Evolutionary conservation across 768 basidiomycete species (phyloP), one percentile per base, ranked within the genome.

Genomic region (Lactarius sanguifluus): DNA sequence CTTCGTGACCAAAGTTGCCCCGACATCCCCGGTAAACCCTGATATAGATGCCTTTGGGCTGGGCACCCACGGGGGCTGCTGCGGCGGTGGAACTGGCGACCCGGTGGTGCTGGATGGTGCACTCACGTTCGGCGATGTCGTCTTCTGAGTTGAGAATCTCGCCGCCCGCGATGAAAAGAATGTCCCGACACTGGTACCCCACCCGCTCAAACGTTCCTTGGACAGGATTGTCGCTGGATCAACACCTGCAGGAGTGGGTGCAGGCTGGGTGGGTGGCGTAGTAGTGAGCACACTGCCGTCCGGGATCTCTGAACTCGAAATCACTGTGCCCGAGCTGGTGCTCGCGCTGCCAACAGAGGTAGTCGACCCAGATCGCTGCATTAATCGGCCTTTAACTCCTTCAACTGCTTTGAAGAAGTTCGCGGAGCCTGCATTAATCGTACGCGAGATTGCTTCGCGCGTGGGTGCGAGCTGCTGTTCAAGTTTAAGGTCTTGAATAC

Each of bases 391-490:
- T 43, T 87, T 83, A 13, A 96, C 91, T 45, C 93, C 93, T 73
- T 95, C 93, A 8, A 97, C 88, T 1, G 94, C 94, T 71, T 90
- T 94, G 79, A 96, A 88, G 70, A 97, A 87, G 69, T 84, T 88
- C 18, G 89, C 83, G 3, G 93, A 91, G 30, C 94, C 89, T 8
- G 81, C 84, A 0, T 82, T 83, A 57, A 95, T 71, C 0, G 93
- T 94, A 38, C 88, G 83, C 9, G 88, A 85, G 52, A 97, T 86
- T 2, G 91, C 97, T 75, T 98, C 95, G 9, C 93, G 85, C 1
- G 95, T 90, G 2, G 96, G 94, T 5, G 89, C 94, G n/a, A 97
- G 84, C 71, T 95, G 93, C 76, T 97, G 91, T 38, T 97, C 92
- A 5, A 98, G 77, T 75, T 91, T 93, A 60, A 99, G 83, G 34